phyloP scores from a whole-genome alignment of 2,329 filamentous ascomycete species.

The Neurospora sp. region DNA sequence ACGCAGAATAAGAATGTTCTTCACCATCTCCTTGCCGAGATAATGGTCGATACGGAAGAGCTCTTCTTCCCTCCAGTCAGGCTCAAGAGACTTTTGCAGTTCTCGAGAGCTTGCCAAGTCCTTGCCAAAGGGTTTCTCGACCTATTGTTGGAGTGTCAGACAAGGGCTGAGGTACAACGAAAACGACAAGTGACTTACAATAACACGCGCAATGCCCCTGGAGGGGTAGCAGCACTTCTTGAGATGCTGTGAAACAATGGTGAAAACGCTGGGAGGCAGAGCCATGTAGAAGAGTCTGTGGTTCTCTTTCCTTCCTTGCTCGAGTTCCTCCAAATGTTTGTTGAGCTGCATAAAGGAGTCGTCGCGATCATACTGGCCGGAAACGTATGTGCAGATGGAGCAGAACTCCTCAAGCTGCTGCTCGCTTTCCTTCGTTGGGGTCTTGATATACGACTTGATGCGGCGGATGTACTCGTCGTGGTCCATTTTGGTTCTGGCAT shows the following conservation, averaged over 20 bases:
- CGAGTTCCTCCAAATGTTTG: conserved; percentile 76
- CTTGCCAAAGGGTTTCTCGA: conserved; percentile 99
- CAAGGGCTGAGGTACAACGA: not conserved
- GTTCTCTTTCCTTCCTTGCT: conserved; percentile 71
- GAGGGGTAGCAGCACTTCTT: conserved; percentile 96
- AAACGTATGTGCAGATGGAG: conserved; percentile 80
- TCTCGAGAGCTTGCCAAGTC: conserved; percentile 90
- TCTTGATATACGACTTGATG: conserved; percentile 98
- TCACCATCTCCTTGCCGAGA: conserved; percentile 99
- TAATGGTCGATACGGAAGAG: conserved; percentile 99
- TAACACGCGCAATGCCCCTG: conserved; percentile 84
- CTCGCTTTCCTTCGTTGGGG: conserved; percentile 93
- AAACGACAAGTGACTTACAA: conserved; percentile 48
- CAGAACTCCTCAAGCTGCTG: conserved; percentile 89
- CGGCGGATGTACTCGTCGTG: conserved; percentile 88
- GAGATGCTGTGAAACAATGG: conserved; percentile 90
- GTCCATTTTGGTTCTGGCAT: conserved; percentile 99
- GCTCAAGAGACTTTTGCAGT: conserved; percentile 87
- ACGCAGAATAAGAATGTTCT: conserved; percentile 95
- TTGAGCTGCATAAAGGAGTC: conserved; percentile 83
- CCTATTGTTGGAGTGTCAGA: conserved; percentile 40
- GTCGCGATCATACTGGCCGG: conserved; percentile 96
- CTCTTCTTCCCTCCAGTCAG: conserved; percentile 98
- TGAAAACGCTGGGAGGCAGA: conserved; percentile 94
- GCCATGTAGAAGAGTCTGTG: conserved; percentile 99